These are phyloP conservation scores for Coffea humblotiana DNA, from an alignment of 305 asterid species.

Conservation along the genomic window DNA sequence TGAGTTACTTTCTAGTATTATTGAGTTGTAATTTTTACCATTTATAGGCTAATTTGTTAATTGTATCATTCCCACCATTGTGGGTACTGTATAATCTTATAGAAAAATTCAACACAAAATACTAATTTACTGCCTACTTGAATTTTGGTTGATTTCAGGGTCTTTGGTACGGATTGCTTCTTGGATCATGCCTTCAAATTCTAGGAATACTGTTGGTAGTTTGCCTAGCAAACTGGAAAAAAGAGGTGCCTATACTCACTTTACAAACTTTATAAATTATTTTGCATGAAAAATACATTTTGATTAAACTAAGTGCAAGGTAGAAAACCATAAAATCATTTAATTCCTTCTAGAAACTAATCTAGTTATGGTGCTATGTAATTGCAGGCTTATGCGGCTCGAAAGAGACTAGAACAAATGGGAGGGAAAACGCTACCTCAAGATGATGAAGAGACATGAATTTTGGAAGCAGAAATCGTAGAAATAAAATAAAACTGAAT, in stretches of 20 bases:
- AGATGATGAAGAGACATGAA: background rate
- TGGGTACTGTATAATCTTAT: no score
- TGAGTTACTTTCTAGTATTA: no score
- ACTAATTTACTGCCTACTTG: background rate
- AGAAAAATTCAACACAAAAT: background rate
- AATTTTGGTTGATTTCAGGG: background rate
- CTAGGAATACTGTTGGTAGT: constrained; percentile 5
- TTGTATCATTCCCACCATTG: no score
- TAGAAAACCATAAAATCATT: background rate
- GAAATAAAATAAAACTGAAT: background rate
- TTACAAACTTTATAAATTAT: background rate
- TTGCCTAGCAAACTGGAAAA: constrained; percentile 10
- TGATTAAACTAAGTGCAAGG: no score
- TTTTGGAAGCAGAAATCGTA: background rate
- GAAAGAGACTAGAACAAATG: constrained; percentile 8
- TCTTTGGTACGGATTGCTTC: constrained; percentile 2
- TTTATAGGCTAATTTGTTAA: no score
- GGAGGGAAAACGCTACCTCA: constrained; percentile 7
- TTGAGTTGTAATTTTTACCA: no score
- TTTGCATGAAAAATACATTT: background rate
- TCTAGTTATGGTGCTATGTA: background rate
- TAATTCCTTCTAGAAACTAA: background rate
- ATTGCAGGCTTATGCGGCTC: constrained; percentile 12
- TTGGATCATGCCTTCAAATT: constrained; percentile 9
- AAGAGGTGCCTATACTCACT: background rate